Evolutionary conservation across 352 stramenopile species (phyloP), one percentile per base, ranked within the genome.

Genomic region (Phytophthora sp.): DNA sequence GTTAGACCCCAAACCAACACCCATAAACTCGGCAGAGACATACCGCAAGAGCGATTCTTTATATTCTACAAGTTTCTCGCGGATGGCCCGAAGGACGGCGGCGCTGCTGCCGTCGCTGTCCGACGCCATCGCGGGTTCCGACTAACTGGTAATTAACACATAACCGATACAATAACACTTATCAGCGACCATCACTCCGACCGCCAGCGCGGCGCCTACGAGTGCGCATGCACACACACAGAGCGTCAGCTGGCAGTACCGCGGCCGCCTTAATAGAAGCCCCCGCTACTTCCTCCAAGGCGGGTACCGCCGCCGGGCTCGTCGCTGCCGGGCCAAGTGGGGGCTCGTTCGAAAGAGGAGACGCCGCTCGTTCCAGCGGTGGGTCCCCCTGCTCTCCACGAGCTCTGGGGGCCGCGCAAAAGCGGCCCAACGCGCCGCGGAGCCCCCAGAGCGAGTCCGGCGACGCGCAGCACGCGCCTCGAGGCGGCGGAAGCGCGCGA

Each of bases 61-160:
- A 77, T 92, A 90, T 74, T 83, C 79, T 43, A 88, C 69, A 66
- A 92, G 82, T 69, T 75, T 82, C 34, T 77, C 78, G 43, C 81
- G 78, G 30, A 91, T 86, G 45, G 73, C 63, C 12, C 48, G 50
- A 39, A 92, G 62, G 45, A 92, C 59, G 62, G 66, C 78, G 34
- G 67, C 64, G 53, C 71, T 77, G 39, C 51, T 66, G 54, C 66
- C 67, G 45, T 84, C 63, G 43, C 63, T 72, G 48, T 82, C 78
- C 48, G 62, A 76, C 45, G 66, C 66, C 77, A 78, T 90, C 54
- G 59, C 78, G 77, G 71, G 71, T 62, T 73, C 38, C n/a, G n/a
- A n/a, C 55, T 41, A 89, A 76, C 79, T 90, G 54, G 20, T 2
- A 52, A 15, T 11, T 31, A 45, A 54, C 46, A 66, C 38, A 67